These are phyloP conservation scores for Pseudovirgaria hyperparasitica DNA, from an alignment of 2,329 filamentous ascomycete species.

Conservation along the genomic window DNA sequence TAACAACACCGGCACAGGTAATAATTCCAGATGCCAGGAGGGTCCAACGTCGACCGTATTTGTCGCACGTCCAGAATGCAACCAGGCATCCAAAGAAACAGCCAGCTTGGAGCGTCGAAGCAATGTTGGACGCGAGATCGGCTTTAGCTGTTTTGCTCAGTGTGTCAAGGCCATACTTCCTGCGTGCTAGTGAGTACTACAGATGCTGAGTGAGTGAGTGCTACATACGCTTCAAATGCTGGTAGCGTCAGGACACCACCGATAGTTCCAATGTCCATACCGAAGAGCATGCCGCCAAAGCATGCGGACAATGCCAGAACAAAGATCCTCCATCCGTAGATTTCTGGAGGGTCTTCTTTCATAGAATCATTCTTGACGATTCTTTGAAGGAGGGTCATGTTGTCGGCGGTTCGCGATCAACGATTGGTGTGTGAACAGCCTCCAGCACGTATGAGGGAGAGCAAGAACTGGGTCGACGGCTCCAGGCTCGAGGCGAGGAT, in stretches of 20 bases:
- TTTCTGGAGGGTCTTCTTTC: conserved; percentile 51
- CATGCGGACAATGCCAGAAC: conserved; percentile 51
- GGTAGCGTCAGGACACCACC: conserved; percentile 52
- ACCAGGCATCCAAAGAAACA: conserved; percentile 52
- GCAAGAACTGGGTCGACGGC: too few relatives aligned
- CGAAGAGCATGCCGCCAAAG: conserved; percentile 58
- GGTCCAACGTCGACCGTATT: conserved; percentile 40
- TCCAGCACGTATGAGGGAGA: too few relatives aligned
- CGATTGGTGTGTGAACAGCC: too few relatives aligned
- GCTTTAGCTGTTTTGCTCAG: conserved; percentile 30
- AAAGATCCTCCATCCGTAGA: conserved; percentile 59
- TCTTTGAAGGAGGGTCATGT: conserved; percentile 31
- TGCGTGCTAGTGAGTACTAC: conserved; percentile 10
- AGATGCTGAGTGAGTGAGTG: conserved; percentile 2
- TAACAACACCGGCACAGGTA: conserved; percentile 47
- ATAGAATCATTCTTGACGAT: conserved; percentile 61
- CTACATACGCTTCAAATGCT: conserved; percentile 40
- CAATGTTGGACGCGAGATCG: conserved; percentile 53
- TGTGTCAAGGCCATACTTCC: conserved; percentile 39
- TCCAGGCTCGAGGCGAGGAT: too few relatives aligned
- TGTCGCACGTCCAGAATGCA: conserved; percentile 42
- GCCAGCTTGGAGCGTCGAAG: conserved; percentile 57
- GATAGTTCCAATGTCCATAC: conserved; percentile 54
- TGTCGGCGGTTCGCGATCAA: conserved; percentile 3
- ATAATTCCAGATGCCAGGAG: conserved; percentile 45